A percentile compares a stretch with the other conserved stretches of the same genome.
phyloP scores from a whole-genome alignment of 2,329 filamentous ascomycete genomes.

The Exophiala sp. region DNA sequence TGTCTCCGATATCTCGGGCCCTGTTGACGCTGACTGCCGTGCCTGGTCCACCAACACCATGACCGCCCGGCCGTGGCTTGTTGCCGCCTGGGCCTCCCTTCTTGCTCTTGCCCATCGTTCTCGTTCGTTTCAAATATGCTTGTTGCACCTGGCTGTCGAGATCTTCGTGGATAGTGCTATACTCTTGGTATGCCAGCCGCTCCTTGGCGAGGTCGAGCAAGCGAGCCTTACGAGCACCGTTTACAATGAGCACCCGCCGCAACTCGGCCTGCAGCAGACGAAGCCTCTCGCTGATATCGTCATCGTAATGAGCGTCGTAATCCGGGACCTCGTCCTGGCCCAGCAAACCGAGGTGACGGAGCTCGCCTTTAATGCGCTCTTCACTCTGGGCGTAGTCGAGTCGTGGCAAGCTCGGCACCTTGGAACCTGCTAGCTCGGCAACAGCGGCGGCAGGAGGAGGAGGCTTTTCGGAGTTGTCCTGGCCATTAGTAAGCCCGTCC shows the following conservation, averaged over 20 bases:
- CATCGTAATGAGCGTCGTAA: constrained; percentile 85
- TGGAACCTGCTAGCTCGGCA: constrained; percentile 62
- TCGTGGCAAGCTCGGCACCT: constrained; percentile 65
- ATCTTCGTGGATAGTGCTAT: constrained; percentile 92
- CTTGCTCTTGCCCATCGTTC: constrained; percentile 88
- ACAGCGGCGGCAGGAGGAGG: constrained; percentile 70
- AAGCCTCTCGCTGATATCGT: constrained; percentile 85
- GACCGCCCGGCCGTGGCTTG: constrained; percentile 52
- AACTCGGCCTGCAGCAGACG: constrained; percentile 78
- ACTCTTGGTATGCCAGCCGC: constrained; percentile 93
- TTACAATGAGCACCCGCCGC: constrained; percentile 75
- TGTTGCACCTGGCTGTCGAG: constrained; percentile 91
- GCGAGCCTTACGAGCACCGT: constrained; percentile 82
- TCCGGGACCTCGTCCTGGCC: constrained; percentile 64
- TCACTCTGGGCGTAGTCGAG: constrained; percentile 83
- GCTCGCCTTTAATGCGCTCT: constrained; percentile 82
- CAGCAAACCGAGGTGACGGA: constrained; percentile 84
- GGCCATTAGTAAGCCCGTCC: constrained; percentile 34
- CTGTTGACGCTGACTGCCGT: constrained; percentile 53
- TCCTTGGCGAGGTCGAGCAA: constrained; percentile 83
- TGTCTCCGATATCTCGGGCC: constrained; percentile 73
- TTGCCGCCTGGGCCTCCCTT: constrained; percentile 66
- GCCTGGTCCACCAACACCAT: constrained; percentile 45
- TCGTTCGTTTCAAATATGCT: constrained; percentile 90
- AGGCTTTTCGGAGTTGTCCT: constrained; percentile 45